A percentile compares a stretch with the other conserved stretches of the same genome.
Conservation (phyloP, 345 rosid species). For the Eucalyptus cladocalyx region DNA sequence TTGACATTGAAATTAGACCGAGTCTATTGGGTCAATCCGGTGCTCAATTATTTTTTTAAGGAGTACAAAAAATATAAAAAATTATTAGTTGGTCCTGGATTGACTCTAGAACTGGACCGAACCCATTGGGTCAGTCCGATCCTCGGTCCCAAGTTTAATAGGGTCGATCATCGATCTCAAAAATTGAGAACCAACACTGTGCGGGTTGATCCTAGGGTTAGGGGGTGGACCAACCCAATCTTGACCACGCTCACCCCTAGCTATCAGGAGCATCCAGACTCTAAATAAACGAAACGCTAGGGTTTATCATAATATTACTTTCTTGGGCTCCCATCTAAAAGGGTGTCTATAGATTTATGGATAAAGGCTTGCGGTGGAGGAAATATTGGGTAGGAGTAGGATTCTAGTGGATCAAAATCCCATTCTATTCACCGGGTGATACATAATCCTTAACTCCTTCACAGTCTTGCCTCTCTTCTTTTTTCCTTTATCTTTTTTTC, state of each 20-base stretch:
- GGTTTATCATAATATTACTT: background rate
- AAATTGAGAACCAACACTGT: no score
- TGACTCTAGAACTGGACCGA: accelerated
- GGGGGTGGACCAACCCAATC: accelerated
- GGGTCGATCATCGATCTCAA: accelerated
- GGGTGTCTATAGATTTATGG: background rate
- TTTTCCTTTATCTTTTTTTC: no score
- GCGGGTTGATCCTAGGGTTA: accelerated
- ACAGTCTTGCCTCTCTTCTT: no score
- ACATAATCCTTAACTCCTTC: no score
- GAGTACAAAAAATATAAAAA: no score
- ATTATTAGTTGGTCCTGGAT: accelerated
- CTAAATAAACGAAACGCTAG: background rate
- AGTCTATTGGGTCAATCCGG: accelerated
- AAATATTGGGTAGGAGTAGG: no score
- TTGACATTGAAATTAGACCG: no score
- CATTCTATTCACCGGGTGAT: no score
- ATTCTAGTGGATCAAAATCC: no score
- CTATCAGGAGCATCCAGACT: background rate
- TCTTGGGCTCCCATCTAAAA: background rate
- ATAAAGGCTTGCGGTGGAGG: background rate
- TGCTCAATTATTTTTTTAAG: no score
- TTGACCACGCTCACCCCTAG: background rate
- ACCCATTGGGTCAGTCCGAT: accelerated
- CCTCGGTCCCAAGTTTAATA: no score